These are phyloP conservation scores for Trypanosomatidae sp. DNA, from an alignment of 208 protist species.

Conservation along the genomic window DNA sequence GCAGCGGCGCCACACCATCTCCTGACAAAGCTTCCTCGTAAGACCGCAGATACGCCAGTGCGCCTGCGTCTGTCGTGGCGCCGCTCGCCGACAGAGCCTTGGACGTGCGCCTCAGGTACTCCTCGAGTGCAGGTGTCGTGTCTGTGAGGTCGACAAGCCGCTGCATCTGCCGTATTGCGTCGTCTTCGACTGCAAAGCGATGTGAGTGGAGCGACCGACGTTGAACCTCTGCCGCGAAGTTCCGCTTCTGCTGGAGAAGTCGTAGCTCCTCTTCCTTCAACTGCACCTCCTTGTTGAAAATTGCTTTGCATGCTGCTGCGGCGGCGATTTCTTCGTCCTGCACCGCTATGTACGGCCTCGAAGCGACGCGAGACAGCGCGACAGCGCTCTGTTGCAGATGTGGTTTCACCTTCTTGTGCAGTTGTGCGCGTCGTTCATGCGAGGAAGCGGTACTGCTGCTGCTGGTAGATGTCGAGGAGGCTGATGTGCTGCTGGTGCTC, in stretches of 20 bases:
- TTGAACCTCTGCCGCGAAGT: conserved; percentile 51
- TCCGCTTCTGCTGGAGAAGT: conserved; percentile 54
- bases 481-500: conserved; percentile 11
- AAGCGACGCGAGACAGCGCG: conserved; percentile 9
- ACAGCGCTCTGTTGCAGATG: conserved; percentile 3
- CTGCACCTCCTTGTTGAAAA: conserved; percentile 49
- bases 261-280: conserved; percentile 49
- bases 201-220: conserved; percentile 28
- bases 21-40: conserved; percentile 1
- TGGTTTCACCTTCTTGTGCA: not conserved
- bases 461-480: conserved; percentile 12
- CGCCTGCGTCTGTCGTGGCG: conserved; percentile 13
- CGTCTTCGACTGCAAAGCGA: conserved; percentile 38
- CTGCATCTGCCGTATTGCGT: conserved; percentile 45
- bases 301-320: conserved; percentile 41
- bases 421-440: not conserved
- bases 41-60: conserved; percentile 24
- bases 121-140: conserved; percentile 27
- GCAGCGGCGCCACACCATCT: conserved; percentile 1
- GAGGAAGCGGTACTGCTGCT: conserved; percentile 3
- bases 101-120: conserved; percentile 33
- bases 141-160: conserved; percentile 35
- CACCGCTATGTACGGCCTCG: conserved; percentile 7
- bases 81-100: not conserved
- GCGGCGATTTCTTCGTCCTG: conserved; percentile 39